Conservation (phyloP, 2,329 filamentous ascomycete species). For the Fusarium algeriense region DNA sequence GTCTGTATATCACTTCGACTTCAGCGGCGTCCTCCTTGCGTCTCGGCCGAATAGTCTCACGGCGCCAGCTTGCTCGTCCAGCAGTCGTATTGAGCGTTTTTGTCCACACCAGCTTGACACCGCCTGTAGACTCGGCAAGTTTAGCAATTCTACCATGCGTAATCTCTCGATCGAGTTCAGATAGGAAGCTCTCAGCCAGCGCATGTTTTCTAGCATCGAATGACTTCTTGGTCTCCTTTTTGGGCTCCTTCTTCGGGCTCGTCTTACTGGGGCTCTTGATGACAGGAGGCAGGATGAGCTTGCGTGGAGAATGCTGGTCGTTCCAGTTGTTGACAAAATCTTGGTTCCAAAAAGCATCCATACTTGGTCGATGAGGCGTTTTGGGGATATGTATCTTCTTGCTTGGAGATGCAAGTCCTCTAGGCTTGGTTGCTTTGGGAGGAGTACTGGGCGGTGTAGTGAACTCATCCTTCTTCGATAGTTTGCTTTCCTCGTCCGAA, state of each 20-base stretch:
- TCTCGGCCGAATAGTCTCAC: conserved; percentile 63
- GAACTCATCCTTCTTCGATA: conserved; percentile 18
- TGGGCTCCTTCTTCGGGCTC: conserved; percentile 53
- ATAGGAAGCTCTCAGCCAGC: conserved; percentile 73
- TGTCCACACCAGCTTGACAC: conserved; percentile 78
- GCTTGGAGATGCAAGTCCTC: conserved; percentile 47
- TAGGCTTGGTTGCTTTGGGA: conserved; percentile 32
- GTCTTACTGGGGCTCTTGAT: conserved; percentile 47
- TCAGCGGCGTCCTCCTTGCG: conserved; percentile 44
- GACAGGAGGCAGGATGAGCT: conserved; percentile 50
- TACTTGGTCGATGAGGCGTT: conserved; percentile 65
- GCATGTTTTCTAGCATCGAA: conserved; percentile 73
- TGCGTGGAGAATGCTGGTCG: conserved; percentile 68
- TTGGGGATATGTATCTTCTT: conserved; percentile 60
- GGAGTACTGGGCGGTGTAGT: conserved; percentile 42
- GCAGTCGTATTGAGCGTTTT: conserved; percentile 85
- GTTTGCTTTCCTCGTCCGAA: conserved; percentile 39
- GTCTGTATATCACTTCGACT: conserved; percentile 54
- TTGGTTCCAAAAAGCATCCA: conserved; percentile 71
- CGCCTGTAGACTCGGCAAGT: conserved; percentile 74
- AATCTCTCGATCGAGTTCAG: conserved; percentile 75
- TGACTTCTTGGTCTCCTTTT: conserved; percentile 63
- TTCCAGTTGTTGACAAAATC: conserved; percentile 73
- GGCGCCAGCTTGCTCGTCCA: conserved; percentile 79
- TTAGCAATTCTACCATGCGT: conserved; percentile 69